A percentile compares a stretch with the other conserved stretches of the same genome.
Evolutionary conservation across 192 early-diverging fungal genomes (phyloP).

Genomic region (Linnemannia exigua): DNA sequence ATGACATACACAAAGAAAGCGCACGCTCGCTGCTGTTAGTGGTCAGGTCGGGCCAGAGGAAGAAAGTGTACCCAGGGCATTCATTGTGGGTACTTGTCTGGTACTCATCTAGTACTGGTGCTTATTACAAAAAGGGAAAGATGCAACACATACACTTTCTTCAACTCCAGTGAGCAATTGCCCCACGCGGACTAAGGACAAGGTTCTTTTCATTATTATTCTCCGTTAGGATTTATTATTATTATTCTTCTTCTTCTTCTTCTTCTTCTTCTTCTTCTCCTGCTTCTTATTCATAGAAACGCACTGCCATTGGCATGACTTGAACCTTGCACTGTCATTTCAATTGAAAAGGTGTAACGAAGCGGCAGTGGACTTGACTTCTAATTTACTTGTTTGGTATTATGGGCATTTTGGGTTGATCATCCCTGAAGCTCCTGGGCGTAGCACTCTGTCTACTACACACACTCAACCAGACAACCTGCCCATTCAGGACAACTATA

Average conservation of each 20-base stretch:
- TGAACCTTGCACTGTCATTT: too few species aligned
- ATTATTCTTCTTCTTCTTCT: too few species aligned
- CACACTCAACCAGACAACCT: not conserved
- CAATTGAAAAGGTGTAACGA: not conserved
- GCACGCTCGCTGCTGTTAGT: too few species aligned
- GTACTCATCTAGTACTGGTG: too few species aligned
- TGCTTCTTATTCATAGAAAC: too few species aligned
- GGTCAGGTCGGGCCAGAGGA: too few species aligned
- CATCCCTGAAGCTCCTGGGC: not conserved
- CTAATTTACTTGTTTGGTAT: not conserved
- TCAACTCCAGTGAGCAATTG: not conserved
- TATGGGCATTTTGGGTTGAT: not conserved
- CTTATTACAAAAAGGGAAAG: not conserved
- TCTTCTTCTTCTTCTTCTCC: too few species aligned
- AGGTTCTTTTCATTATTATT: not conserved
- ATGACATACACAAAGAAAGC: not conserved
- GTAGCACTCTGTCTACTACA: too few species aligned
- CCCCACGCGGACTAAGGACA: not conserved
- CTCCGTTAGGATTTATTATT: not conserved
- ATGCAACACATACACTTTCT: not conserved
- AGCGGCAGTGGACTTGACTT: not conserved
- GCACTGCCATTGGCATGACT: too few species aligned
- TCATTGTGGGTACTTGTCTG: too few species aligned
- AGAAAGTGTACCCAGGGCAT: too few species aligned
- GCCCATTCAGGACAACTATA: not conserved